Evolutionary conservation across 352 stramenopile species (phyloP).

Genomic region (Bremia lactucae): DNA sequence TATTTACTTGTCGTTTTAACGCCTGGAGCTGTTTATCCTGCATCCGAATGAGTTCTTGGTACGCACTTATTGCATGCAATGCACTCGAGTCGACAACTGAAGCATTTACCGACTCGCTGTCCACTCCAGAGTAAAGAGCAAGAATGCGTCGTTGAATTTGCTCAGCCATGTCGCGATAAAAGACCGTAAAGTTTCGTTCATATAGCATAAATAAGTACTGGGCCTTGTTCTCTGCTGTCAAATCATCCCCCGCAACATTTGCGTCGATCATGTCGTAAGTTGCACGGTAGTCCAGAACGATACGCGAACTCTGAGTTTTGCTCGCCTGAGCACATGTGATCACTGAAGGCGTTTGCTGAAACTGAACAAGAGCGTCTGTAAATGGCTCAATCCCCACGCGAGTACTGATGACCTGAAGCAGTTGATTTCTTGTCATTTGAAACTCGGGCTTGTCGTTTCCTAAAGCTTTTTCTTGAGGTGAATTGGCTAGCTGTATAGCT

Average conservation of each 20-base stretch:
- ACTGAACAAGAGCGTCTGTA: conserved; percentile 51
- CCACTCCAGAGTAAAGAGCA: conserved; percentile 41
- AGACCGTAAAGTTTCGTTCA: conserved; percentile 42
- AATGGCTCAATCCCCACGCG: conserved; percentile 51
- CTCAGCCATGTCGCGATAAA: conserved; percentile 39
- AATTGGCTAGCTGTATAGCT: conserved; percentile 13
- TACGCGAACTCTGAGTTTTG: conserved; percentile 28
- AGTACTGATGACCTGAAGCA: conserved; percentile 61
- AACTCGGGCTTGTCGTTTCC: conserved; percentile 7
- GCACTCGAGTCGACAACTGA: conserved; percentile 6
- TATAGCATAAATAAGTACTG: conserved; percentile 61
- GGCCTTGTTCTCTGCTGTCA: conserved; percentile 6
- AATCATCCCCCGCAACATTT: conserved; percentile 1
- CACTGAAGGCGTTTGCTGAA: conserved; percentile 46
- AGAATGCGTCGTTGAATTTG: conserved; percentile 59
- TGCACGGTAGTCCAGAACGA: conserved; percentile 26
- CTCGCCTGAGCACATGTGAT: conserved; percentile 34
- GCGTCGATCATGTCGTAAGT: conserved; percentile 19
- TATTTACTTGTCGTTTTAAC: conserved; percentile 26
- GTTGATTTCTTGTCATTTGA: conserved; percentile 43
- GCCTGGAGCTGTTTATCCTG: conserved; percentile 65
- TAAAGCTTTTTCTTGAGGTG: conserved; percentile 2
- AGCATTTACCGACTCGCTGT: conserved; percentile 6
- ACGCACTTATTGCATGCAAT: conserved; percentile 32
- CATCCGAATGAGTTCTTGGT: conserved; percentile 74